These are phyloP conservation scores for Henningerozyma blattae DNA, from an alignment of 805 yeast species.

Conservation along the genomic window DNA sequence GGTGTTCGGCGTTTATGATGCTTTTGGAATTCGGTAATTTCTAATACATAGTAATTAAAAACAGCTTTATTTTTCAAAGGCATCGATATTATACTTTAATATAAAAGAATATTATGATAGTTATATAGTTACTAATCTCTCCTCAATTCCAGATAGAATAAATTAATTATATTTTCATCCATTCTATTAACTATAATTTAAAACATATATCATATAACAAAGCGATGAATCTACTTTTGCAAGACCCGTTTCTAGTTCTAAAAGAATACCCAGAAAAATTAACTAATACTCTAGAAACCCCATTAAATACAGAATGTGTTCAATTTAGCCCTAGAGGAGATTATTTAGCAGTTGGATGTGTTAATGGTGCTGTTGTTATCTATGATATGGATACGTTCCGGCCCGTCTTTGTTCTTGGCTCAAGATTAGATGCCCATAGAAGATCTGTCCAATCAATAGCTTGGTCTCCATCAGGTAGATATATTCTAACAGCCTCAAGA, in stretches of 20 bases:
- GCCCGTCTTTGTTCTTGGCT: slow-evolving; percentile 27
- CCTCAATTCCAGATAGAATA: too few relatives aligned
- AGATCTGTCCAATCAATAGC: slow-evolving; percentile 58
- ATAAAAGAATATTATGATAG: too few relatives aligned
- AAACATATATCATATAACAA: too few relatives aligned
- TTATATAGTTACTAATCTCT: too few relatives aligned
- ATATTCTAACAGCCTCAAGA: slow-evolving; percentile 55
- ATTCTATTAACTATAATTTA: too few relatives aligned
- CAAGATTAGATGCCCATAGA: slow-evolving; percentile 51
- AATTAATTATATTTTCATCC: too few relatives aligned
- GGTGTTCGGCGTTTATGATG: too few relatives aligned
- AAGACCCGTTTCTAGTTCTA: slow-evolving; percentile 85
- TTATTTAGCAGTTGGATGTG: slow-evolving; percentile 70
- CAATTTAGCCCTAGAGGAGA: slow-evolving; percentile 68
- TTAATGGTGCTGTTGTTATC: slow-evolving; percentile 61
- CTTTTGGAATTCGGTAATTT: too few relatives aligned
- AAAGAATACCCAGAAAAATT: slow-evolving; percentile 84
- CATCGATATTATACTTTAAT: neutral
- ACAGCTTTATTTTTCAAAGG: too few relatives aligned
- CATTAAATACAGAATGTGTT: slow-evolving; percentile 55
- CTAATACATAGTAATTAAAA: too few relatives aligned
- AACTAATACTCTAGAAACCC: slow-evolving; percentile 49
- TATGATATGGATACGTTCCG: slow-evolving; percentile 56
- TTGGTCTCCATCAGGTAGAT: slow-evolving; percentile 70
- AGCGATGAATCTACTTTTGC: slow-evolving; percentile 49